Evolutionary conservation across 345 rosid genomes (phyloP).

Genomic region (Citrus australasica): DNA sequence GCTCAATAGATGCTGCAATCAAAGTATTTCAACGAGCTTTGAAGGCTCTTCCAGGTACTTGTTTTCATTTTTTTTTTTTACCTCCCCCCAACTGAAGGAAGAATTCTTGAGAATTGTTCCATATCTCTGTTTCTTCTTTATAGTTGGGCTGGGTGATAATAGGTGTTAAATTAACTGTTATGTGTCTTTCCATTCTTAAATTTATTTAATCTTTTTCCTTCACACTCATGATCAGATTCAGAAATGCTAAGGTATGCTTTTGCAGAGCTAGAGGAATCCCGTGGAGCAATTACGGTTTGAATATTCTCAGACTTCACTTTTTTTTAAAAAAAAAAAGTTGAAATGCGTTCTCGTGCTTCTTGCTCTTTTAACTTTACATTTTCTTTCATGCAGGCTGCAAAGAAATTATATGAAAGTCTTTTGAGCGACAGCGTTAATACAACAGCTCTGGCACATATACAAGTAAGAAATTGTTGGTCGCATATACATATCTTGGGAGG

Average conservation of each 20-base stretch:
- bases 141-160: not conserved
- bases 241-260: conserved; percentile 89
- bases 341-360: conserved; percentile 1
- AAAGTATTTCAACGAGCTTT: conserved; percentile 95
- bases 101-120: not conserved
- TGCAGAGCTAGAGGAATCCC: conserved; percentile 94
- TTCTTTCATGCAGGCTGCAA: conserved; percentile 67
- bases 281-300: conserved; percentile 72
- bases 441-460: conserved; percentile 80
- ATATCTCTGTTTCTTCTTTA: not conserved
- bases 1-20: conserved; percentile 78
- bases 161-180: not conserved
- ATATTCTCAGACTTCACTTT: not conserved
- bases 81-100: not conserved
- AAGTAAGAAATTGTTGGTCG: conserved; percentile 42
- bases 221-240: conserved; percentile 47
- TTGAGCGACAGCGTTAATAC: conserved; percentile 51
- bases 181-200: not conserved
- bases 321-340: not conserved
- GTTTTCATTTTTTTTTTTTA: not conserved
- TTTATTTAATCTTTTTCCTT: conserved; percentile 14
- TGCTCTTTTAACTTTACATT: conserved; percentile 16
- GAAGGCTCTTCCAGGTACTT: conserved; percentile 89
- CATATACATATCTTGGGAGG: not conserved
- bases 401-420: conserved; percentile 74